Conservation (phyloP, 2,329 filamentous ascomycete species). For the Lachnellula willkommii region DNA sequence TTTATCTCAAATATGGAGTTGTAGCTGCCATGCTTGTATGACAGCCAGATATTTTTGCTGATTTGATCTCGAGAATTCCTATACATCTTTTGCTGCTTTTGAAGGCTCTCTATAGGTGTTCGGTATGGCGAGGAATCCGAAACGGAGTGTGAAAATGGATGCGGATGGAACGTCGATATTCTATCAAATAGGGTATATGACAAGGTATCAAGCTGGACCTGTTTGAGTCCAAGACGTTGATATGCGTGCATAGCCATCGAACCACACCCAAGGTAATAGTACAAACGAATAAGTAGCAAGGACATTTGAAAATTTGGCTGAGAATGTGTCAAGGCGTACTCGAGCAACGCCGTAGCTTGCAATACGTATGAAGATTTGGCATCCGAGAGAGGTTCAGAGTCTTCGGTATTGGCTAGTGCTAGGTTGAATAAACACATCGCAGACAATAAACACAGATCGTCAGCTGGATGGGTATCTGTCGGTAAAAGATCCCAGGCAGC, state of each 20-base stretch:
- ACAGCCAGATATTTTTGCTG: conserved; percentile 27
- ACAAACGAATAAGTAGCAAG: conserved; percentile 34
- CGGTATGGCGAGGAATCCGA: conserved; percentile 13
- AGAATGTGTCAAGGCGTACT: conserved; percentile 30
- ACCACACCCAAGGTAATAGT: conserved; percentile 34
- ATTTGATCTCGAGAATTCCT: conserved; percentile 22
- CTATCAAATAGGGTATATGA: conserved; percentile 35
- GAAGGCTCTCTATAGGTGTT: conserved; percentile 23
- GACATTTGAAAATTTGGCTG: conserved; percentile 37
- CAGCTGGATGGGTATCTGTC: conserved; percentile 32
- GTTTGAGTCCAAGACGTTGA: conserved; percentile 34
- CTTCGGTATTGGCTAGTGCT: conserved; percentile 8
- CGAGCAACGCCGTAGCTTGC: conserved; percentile 30
- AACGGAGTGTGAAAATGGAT: conserved; percentile 21
- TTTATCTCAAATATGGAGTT: conserved; percentile 31
- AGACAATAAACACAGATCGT: conserved; percentile 30
- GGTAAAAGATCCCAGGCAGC: conserved; percentile 25
- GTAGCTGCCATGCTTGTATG: conserved; percentile 31
- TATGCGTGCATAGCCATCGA: conserved; percentile 35
- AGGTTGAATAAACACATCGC: conserved; percentile 31
- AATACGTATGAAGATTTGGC: conserved; percentile 20
- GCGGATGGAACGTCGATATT: conserved; percentile 36
- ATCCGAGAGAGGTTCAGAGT: conserved; percentile 10
- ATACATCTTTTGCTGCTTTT: conserved; percentile 28
- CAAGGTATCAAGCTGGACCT: conserved; percentile 38